Evolutionary conservation across 164 flowering plant genomes (phyloP), one percentile per base, ranked within the genome.

Genomic region (Berberis thunbergii): DNA sequence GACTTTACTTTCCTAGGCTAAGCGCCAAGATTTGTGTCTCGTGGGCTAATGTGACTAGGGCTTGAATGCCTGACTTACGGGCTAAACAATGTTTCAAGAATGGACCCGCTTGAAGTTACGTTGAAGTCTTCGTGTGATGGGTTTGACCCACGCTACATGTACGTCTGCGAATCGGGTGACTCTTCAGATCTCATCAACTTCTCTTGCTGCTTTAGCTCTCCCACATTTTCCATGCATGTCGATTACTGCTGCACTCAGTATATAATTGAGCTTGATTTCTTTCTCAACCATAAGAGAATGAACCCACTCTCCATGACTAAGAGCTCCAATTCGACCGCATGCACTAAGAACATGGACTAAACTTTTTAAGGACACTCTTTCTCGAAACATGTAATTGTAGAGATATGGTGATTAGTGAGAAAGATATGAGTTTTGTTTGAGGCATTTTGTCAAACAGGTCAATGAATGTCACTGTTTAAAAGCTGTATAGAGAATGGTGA

Each of bases 181-280:
- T 26, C 26, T 26, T 26, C 26, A 26, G 26, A 26, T 26, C 26
- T 26, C 26, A 26, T 26, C 26, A 26, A 26, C 26, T 40, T 77
- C 77, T 50, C 54, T 73, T 0, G 97, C 89, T 11, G 61, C 67
- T 53, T 78, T 69, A 54, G 87, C 77, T 57, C 75, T 74, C 41
- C 97, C 94, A 60, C 94, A 91, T 73, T 79, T 91, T 4, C 94
- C 66, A 63, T 91, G 85, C 94, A 87, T 80, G 69, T 91, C 91
- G 2, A 91, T 73, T 4, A 91, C 69, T 2, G 89, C 89, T 1
- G 89, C 58, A 61, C 66, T 64, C 64, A 91, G 59, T 60, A 86
- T 82, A 50, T 46, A 73, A 71, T 86, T 84, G 8, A 78, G 68
- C 61, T 73, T 76, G 69, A 84, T 69, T 38, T 43, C 69, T 50